Evolutionary conservation across 305 asterid genomes (phyloP).

Genomic region (Fraxinus angustifolia): DNA sequence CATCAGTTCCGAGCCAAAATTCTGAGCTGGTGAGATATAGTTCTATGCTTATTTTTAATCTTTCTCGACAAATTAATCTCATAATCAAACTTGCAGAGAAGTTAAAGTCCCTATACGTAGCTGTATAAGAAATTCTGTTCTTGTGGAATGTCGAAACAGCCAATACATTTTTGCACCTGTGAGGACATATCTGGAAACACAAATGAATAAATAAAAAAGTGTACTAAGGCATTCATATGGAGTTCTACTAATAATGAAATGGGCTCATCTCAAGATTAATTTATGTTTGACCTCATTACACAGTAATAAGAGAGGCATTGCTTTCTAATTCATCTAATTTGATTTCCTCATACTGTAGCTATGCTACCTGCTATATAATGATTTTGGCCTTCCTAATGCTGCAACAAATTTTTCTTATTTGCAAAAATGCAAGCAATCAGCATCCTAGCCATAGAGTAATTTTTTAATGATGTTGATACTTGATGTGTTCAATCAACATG

Average conservation of each 20-base stretch:
- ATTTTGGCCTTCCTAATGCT: background rate
- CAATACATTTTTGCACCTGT: background rate
- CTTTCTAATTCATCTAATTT: background rate
- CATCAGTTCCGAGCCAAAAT: slow-evolving; percentile 77
- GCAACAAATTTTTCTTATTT: background rate
- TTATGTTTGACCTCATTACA: background rate
- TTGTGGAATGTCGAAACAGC: background rate
- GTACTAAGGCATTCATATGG: background rate
- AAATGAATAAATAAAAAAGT: background rate
- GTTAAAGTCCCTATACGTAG: slow-evolving; percentile 9
- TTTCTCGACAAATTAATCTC: slow-evolving; percentile 3
- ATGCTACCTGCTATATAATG: background rate
- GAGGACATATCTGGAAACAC: background rate
- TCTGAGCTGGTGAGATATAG: slow-evolving; percentile 76
- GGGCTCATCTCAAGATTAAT: background rate
- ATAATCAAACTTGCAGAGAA: background rate
- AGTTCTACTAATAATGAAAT: background rate
- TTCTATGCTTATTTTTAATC: slow-evolving; percentile 11
- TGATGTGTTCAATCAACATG: background rate
- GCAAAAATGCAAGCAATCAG: background rate
- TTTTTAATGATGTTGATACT: background rate
- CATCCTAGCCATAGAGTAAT: background rate
- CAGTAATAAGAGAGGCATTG: background rate
- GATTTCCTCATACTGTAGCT: background rate
- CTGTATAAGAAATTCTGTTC: background rate